These are phyloP conservation scores for Lyophyllum shimeji DNA, from an alignment of 768 basidiomycete genomes.

Conservation along the genomic window DNA sequence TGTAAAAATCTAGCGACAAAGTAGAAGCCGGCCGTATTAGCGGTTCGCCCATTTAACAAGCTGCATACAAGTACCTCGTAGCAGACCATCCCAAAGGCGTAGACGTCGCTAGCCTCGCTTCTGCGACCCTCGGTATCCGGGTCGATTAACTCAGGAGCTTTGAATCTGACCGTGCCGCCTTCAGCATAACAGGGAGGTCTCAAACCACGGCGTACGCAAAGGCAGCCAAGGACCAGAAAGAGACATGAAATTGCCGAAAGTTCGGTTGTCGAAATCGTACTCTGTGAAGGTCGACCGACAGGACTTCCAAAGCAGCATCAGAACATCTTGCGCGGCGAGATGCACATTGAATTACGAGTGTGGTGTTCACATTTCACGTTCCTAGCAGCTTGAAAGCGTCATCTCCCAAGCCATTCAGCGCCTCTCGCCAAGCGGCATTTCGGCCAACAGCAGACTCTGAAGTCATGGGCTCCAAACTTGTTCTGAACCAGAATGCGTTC, in stretches of 20 bases:
- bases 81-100: conserved; percentile 20
- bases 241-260: conserved; percentile 15
- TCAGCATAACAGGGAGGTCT: conserved; percentile 14
- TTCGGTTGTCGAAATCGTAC: neutral
- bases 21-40: neutral
- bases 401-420: too few species aligned
- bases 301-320: neutral
- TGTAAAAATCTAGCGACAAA: conserved; percentile 23
- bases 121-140: conserved; percentile 14
- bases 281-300: neutral
- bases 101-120: conserved; percentile 14
- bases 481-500: too few species aligned
- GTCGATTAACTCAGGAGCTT: conserved; percentile 35
- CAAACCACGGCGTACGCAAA: too few species aligned
- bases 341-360: too few species aligned
- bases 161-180: conserved; percentile 34
- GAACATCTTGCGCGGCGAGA: too few species aligned
- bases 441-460: too few species aligned
- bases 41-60: neutral
- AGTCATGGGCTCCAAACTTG: too few species aligned
- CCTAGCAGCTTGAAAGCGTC: too few species aligned
- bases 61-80: conserved; percentile 10
- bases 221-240: too few species aligned
- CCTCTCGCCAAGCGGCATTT: too few species aligned
- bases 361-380: too few species aligned